phyloP scores from a whole-genome alignment of 371 early-diverging fungal species.

The Batkoa obscura region DNA sequence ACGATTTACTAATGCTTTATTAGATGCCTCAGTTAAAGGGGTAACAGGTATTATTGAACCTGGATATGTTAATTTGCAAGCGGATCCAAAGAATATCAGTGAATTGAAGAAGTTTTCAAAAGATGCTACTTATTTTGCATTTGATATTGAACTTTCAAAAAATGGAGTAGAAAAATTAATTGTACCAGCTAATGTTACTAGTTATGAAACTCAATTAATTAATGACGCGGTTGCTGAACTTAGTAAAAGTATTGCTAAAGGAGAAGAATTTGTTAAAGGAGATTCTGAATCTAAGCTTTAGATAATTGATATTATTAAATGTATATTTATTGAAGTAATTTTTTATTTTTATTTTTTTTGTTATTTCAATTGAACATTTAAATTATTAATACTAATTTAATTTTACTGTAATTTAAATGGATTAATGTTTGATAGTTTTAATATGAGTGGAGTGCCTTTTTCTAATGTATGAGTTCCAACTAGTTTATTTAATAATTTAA shows the following conservation, averaged over 20 bases:
- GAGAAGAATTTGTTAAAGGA: slow-evolving; percentile 24
- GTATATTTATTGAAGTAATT: too few species aligned
- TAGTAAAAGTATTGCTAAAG: slow-evolving; percentile 56
- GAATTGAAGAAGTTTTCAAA: slow-evolving; percentile 9
- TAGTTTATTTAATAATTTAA: too few species aligned
- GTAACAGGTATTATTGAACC: slow-evolving; percentile 49
- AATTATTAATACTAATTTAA: too few species aligned
- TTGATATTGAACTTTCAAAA: slow-evolving; percentile 50
- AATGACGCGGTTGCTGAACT: slow-evolving; percentile 52
- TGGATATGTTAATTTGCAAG: slow-evolving; percentile 48
- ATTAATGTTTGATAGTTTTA: too few species aligned
- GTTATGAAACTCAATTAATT: slow-evolving; percentile 49
- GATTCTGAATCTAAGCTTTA: slow-evolving; percentile 2
- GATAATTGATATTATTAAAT: too few species aligned
- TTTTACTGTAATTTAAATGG: too few species aligned
- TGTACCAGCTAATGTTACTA: slow-evolving; percentile 37
- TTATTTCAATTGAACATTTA: too few species aligned
- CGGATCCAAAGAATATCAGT: slow-evolving; percentile 16
- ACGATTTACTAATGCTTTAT: slow-evolving; percentile 49
- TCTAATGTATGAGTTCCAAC: too few species aligned
- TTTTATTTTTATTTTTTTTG: too few species aligned
- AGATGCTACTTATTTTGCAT: slow-evolving; percentile 59
- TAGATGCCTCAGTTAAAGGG: slow-evolving; percentile 42
- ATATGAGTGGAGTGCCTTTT: too few species aligned
- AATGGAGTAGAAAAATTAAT: slow-evolving; percentile 52